These are phyloP conservation scores for Scleroderma citrinum DNA, from an alignment of 768 basidiomycete species.

Conservation along the genomic window DNA sequence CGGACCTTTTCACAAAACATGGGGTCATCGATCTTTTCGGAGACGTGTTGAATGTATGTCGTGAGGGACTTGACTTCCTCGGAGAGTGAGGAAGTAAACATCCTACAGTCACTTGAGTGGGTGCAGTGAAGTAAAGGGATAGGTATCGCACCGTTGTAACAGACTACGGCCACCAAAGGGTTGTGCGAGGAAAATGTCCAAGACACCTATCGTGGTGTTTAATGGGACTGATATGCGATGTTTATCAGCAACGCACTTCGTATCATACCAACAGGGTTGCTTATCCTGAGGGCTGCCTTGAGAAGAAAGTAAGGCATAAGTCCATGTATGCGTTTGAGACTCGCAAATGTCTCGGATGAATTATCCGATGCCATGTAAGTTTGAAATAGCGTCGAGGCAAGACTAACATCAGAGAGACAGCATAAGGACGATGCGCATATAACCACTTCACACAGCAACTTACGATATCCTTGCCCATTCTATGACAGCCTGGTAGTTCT, in stretches of 20 bases:
- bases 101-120: conserved; percentile 40
- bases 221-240: conserved; percentile 1
- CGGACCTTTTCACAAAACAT: conserved; percentile 84
- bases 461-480: conserved; percentile 98
- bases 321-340: conserved; percentile 89
- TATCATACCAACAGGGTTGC: conserved; percentile 96
- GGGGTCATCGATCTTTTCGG: conserved; percentile 85
- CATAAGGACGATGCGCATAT: conserved; percentile 1
- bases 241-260: conserved; percentile 46
- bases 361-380: conserved; percentile 90
- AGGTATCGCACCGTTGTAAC: conserved; percentile 65
- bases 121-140: not conserved
- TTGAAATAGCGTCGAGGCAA: conserved; percentile 96
- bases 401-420: conserved; percentile 38
- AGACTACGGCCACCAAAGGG: conserved; percentile 94
- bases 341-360: conserved; percentile 82
- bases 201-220: conserved; percentile 38
- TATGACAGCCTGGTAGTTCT: conserved; percentile 81
- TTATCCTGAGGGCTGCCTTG: conserved; percentile 85
- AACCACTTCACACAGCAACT: conserved; percentile 28
- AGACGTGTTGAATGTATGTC: conserved; percentile 83
- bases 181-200: conserved; percentile 94
- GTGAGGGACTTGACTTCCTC: conserved; percentile 85
- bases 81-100: conserved; percentile 90
- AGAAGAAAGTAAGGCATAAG: conserved; percentile 98